Evolutionary conservation across 2,329 filamentous ascomycete species (phyloP).

Genomic region (Clonostachys rhizophaga): DNA sequence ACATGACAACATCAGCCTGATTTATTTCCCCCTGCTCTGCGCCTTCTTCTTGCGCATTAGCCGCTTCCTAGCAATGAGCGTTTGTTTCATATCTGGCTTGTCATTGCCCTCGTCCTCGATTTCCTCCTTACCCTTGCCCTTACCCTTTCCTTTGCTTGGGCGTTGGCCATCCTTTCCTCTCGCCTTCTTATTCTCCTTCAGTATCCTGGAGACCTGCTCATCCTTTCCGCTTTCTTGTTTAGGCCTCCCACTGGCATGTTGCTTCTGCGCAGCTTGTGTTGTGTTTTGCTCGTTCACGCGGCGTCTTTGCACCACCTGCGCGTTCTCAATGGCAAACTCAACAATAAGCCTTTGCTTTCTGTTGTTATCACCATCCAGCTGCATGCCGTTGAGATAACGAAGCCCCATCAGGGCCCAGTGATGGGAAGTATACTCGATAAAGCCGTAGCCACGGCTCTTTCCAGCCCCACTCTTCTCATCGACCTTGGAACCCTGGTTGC

Average conservation of each 20-base stretch:
- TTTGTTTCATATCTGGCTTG: constrained; percentile 50
- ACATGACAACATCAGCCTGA: constrained; percentile 4
- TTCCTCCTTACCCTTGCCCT: constrained; percentile 9
- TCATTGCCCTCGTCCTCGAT: constrained; percentile 37
- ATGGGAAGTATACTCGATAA: constrained; percentile 94
- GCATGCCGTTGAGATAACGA: constrained; percentile 83
- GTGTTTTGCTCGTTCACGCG: constrained; percentile 27
- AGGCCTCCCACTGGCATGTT: constrained; percentile 7
- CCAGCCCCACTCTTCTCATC: constrained; percentile 72
- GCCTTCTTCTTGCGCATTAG: constrained; percentile 69
- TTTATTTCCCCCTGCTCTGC: constrained; percentile 22
- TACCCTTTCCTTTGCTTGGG: constrained; percentile 24
- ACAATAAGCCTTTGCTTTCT: constrained; percentile 88
- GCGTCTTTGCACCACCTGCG: constrained; percentile 84
- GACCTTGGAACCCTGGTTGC: constrained; percentile 78
- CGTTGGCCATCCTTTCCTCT: constrained; percentile 22
- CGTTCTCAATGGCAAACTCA: constrained; percentile 98
- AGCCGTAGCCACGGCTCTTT: constrained; percentile 88
- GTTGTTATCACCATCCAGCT: constrained; percentile 56
- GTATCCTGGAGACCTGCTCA: constrained; percentile 16
- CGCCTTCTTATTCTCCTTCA: constrained; percentile 12
- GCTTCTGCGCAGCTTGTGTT: constrained; percentile 8
- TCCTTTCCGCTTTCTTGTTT: constrained; percentile 9
- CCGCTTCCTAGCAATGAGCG: constrained; percentile 82
- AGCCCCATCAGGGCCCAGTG: constrained; percentile 93